These are phyloP conservation scores for Fraxinus dipetala DNA, from an alignment of 305 asterid genomes.

Conservation along the genomic window DNA sequence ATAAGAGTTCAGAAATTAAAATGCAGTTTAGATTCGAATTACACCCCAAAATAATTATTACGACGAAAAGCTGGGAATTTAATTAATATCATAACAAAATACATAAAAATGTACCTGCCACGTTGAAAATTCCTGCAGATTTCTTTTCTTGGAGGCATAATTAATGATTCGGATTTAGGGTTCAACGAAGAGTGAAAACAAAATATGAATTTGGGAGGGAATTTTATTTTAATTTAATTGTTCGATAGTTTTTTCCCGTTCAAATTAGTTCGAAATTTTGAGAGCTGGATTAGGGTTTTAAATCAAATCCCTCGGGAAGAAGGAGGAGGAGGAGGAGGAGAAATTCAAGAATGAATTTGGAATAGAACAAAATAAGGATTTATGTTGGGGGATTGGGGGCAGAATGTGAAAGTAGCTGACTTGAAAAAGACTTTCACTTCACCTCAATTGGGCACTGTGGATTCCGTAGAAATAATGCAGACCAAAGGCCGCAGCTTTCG, in stretches of 20 bases:
- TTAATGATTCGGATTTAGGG: constrained; percentile 21
- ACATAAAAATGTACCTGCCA: constrained; percentile 52
- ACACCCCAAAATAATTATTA: not conserved
- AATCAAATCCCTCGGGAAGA: not conserved
- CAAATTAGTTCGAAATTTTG: not conserved
- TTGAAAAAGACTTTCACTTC: constrained; percentile 67
- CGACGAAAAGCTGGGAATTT: not conserved
- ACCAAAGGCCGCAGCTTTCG: constrained; percentile 81
- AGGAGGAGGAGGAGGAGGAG: not conserved
- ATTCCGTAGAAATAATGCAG: constrained; percentile 64
- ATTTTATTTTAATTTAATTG: not conserved
- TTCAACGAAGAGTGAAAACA: constrained; percentile 14
- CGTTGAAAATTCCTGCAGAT: constrained; percentile 72
- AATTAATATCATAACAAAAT: not conserved
- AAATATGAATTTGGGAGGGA: constrained; percentile 24
- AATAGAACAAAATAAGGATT: constrained; percentile 44
- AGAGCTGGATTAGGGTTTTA: not conserved
- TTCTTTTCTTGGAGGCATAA: constrained; percentile 73
- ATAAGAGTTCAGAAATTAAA: not conserved
- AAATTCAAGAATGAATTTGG: not conserved
- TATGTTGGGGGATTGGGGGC: constrained; percentile 80
- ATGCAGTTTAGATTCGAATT: not conserved
- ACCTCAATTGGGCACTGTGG: constrained; percentile 64
- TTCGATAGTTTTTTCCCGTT: not conserved
- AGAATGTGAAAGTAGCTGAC: constrained; percentile 52